Percentiles rank a stretch among this genome's conserved stretches.
Evolutionary conservation across 208 protist species (phyloP).

Genomic region (Trypanosoma cruzi): DNA sequence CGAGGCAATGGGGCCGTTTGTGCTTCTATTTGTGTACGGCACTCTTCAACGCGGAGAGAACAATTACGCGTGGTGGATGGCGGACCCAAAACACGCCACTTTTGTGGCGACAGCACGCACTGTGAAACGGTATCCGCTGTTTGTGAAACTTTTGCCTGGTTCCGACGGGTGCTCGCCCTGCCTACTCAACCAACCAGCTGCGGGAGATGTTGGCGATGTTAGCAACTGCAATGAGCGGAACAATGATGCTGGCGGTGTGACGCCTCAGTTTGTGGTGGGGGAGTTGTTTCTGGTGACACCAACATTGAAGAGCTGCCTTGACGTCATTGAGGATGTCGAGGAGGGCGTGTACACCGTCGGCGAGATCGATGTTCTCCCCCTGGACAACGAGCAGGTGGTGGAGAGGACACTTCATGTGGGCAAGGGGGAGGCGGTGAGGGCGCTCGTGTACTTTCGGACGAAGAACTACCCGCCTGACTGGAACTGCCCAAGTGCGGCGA

Average conservation of each 20-base stretch:
- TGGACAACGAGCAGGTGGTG: constrained; percentile 26
- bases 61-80: constrained; percentile 75
- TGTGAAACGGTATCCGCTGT: constrained; percentile 53
- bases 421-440: constrained; percentile 20
- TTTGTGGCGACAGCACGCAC: constrained; percentile 54
- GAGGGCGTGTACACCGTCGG: constrained; percentile 34
- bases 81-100: constrained; percentile 37
- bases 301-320: constrained; percentile 59
- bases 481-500: constrained; percentile 24
- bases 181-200: constrained; percentile 46
- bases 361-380: constrained; percentile 27
- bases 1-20: constrained; percentile 5
- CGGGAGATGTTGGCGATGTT: constrained; percentile 9
- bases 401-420: constrained; percentile 25
- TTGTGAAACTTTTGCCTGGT: constrained; percentile 51
- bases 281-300: constrained; percentile 62
- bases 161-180: constrained; percentile 51
- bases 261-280: constrained; percentile 48
- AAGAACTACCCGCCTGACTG: constrained; percentile 53
- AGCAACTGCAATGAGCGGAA: background rate
- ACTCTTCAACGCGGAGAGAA: constrained; percentile 71
- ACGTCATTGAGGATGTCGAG: constrained; percentile 54
- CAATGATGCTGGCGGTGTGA: background rate
- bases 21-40: constrained; percentile 74
- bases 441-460: constrained; percentile 50